A percentile compares a stretch with the other conserved stretches of the same genome.
phyloP scores from a whole-genome alignment of 116 monocot genomes.

The Posidonia oceanica region DNA sequence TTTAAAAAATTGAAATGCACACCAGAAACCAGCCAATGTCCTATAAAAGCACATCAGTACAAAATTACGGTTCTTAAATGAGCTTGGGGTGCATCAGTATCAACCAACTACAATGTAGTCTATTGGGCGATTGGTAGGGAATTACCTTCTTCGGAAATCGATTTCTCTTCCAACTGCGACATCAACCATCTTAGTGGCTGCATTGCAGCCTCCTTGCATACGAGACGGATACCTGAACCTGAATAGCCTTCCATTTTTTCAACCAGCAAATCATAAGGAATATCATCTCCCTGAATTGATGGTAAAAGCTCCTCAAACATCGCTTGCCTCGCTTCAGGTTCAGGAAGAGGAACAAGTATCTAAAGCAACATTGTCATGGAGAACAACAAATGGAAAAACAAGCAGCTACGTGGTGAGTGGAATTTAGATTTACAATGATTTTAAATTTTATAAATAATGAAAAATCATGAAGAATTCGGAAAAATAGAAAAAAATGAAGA shows the following conservation, averaged over 20 bases:
- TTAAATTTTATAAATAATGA: too few relatives aligned
- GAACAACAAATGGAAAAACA: too few relatives aligned
- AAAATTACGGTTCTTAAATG: too few relatives aligned
- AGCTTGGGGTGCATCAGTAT: too few relatives aligned
- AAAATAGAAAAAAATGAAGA: too few relatives aligned
- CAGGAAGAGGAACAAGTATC: conserved; percentile 98
- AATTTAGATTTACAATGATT: too few relatives aligned
- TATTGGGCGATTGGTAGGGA: neutral
- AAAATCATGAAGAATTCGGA: neutral
- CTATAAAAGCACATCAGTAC: too few relatives aligned
- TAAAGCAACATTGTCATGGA: conserved; percentile 4
- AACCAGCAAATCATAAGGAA: conserved; percentile 67
- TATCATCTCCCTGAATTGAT: conserved; percentile 26
- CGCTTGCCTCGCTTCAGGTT: conserved; percentile 73
- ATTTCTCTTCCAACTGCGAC: conserved; percentile 44
- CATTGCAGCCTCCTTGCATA: conserved; percentile 99
- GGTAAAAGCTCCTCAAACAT: conserved; percentile 91
- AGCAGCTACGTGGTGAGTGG: too few relatives aligned
- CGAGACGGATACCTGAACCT: conserved; percentile 91
- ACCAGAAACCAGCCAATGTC: too few relatives aligned
- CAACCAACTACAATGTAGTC: too few relatives aligned
- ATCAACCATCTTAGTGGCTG: conserved; percentile 87
- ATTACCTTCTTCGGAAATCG: conserved; percentile 66
- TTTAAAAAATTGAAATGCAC: too few relatives aligned
- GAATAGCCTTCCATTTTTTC: conserved; percentile 91